Evolutionary conservation across 176 grass and related monocot genomes (phyloP), one percentile per base, ranked within the genome.

Genomic region (Musa troglodytarum): DNA sequence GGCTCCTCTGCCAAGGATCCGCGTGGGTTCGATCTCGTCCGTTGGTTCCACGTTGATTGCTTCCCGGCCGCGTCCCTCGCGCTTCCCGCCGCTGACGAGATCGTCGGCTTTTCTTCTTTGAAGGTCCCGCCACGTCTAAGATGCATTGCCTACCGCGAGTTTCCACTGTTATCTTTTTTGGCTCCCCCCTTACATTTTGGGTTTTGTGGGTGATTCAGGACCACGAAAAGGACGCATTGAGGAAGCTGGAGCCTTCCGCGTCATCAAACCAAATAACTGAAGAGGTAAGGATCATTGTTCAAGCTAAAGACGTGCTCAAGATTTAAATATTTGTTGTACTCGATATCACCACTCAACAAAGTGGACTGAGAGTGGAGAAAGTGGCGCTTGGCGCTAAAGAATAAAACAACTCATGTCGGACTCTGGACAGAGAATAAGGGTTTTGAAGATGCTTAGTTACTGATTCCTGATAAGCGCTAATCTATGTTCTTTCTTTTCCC

Each of bases 91-190:
- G 29, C 86, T 62, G 88, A 93, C 68, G 78, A 88, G 69, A 53
- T 98, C 56, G 52, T 54, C 49, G 94, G 94, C 0, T 90, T 98
- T 74, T 78, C 83, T 50, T 77, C 77, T 11, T 81, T 93, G 19
- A 98, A 98, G 94, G 90, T 98, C n/a, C 63, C 1, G 49, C 71
- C 9, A 15, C 76, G 74, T 26, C 24, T 1, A 63, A 76, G 68
- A 70, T 34, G 68, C 34, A 67, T 65, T 65, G 76, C 11, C 17
- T 26, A 14, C 78, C 15, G 24, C 73, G 10, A 16, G 1, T 62
- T 59, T 50, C 78, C 1, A 65, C 21, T 49, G 14, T 64, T 57
- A 55, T 65, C 64, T 63, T 76, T 17, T 23, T 55, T 67, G 52
- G 28, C 14, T 59, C 50, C 74, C 84, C 11, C 75, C 69, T 12